Conservation (phyloP, 306 rosid species). For the Styphnolobium japonicum region DNA sequence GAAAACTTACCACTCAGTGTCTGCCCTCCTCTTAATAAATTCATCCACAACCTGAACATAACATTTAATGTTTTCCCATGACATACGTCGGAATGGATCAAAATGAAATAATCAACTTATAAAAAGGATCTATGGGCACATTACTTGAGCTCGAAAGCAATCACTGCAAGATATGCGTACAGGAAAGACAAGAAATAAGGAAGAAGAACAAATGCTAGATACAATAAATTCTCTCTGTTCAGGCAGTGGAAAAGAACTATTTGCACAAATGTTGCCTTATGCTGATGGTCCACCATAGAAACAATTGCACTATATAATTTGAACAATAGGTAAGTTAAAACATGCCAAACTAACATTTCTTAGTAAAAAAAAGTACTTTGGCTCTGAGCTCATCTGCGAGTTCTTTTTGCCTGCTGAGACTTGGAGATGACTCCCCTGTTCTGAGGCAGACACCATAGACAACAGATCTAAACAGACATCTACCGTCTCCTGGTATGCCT, state of each 20-base stretch:
- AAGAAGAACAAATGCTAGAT: too few species aligned
- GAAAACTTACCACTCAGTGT: constrained; percentile 64
- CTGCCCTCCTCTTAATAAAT: constrained; percentile 64
- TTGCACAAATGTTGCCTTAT: not conserved
- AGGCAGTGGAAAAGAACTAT: too few species aligned
- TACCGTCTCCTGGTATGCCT: constrained; percentile 88
- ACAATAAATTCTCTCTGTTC: too few species aligned
- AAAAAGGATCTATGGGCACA: not conserved
- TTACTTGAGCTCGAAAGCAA: not conserved
- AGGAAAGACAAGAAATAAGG: not conserved
- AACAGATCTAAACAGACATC: constrained; percentile 87
- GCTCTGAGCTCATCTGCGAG: constrained; percentile 88
- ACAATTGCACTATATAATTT: not conserved
- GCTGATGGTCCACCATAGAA: not conserved
- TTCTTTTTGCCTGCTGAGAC: constrained; percentile 55
- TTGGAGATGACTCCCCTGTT: constrained; percentile 63
- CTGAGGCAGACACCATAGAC: constrained; percentile 67
- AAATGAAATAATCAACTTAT: not conserved
- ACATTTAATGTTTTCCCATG: constrained; percentile 2
- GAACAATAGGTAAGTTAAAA: not conserved
- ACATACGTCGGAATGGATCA: not conserved
- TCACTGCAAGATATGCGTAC: not conserved
- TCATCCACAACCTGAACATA: constrained; percentile 75
- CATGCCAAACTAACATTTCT: not conserved
- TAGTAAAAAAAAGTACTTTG: constrained; percentile 36